These are phyloP conservation scores for Heterococcus sp. DNA, from an alignment of 108 stramenopile species.

Conservation along the genomic window DNA sequence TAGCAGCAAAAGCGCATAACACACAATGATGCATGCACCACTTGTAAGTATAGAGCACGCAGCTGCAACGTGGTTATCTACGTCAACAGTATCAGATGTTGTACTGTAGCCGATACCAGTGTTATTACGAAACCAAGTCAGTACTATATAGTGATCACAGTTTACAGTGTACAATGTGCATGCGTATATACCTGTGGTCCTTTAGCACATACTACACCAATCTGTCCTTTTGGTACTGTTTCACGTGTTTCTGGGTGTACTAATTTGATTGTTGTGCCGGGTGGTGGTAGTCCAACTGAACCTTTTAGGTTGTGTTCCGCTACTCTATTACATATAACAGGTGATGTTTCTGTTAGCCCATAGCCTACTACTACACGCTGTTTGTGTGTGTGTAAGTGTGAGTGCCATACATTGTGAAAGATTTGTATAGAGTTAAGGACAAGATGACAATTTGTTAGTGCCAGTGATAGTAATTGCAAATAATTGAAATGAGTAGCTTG, in stretches of 20 bases:
- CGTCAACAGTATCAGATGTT: background rate
- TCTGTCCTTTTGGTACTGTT: slow-evolving; percentile 55
- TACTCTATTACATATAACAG: slow-evolving; percentile 69
- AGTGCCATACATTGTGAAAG: too few species aligned
- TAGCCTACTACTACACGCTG: slow-evolving; percentile 75
- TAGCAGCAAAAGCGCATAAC: too few species aligned
- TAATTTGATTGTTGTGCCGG: slow-evolving; percentile 74
- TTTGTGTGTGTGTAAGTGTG: background rate
- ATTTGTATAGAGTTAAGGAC: background rate
- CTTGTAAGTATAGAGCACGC: too few species aligned
- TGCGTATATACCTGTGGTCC: slow-evolving; percentile 68
- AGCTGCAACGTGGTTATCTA: too few species aligned
- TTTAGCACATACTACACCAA: slow-evolving; percentile 71
- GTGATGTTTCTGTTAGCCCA: slow-evolving; percentile 82
- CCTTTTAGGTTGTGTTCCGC: slow-evolving; percentile 72
- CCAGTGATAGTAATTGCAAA: too few species aligned
- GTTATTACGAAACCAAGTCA: too few species aligned
- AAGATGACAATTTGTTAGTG: too few species aligned
- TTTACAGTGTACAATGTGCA: too few species aligned
- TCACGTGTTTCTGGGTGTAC: slow-evolving; percentile 59
- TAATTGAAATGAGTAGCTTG: too few species aligned
- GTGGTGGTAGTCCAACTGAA: slow-evolving; percentile 68
- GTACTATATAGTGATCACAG: too few species aligned
- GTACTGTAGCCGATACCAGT: slow-evolving; percentile 27
- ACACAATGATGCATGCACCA: too few species aligned